Percentiles rank a stretch among this genome's conserved stretches.
Evolutionary conservation across 148 eudicot genomes (phyloP).

Genomic region (Polygonum maritimum): DNA sequence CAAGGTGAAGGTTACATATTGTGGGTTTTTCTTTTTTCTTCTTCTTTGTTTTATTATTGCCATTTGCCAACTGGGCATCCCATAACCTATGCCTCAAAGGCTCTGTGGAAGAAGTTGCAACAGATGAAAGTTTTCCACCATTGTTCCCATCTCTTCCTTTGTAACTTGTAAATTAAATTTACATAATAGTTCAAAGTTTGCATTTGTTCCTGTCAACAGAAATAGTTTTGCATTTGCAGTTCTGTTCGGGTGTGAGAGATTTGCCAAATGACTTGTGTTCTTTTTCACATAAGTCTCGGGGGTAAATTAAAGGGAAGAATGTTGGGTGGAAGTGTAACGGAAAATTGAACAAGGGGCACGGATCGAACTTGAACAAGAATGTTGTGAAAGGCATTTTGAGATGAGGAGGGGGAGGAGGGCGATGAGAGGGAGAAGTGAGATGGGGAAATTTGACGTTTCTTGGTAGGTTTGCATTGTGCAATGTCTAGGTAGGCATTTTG

Average conservation of each 20-base stretch:
- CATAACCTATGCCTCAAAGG: neutral
- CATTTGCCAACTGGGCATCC: neutral
- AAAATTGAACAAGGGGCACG: too few species aligned
- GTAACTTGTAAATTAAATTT: neutral
- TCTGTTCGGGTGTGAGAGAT: too few species aligned
- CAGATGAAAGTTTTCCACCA: neutral
- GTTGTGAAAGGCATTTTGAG: conserved; percentile 20
- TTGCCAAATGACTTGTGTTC: too few species aligned
- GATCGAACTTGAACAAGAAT: too few species aligned
- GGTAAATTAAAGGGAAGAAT: too few species aligned
- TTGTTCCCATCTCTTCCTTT: neutral
- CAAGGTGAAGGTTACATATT: neutral
- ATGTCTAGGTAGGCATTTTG: neutral
- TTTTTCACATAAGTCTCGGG: too few species aligned
- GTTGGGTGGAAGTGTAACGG: too few species aligned
- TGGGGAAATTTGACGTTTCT: neutral
- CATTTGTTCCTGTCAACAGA: neutral
- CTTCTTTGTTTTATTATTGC: neutral
- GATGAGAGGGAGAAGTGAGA: neutral
- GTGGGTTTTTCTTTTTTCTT: neutral
- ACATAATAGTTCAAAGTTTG: neutral
- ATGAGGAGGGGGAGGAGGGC: conserved; percentile 9
- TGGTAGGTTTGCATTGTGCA: neutral
- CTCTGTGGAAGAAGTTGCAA: neutral
- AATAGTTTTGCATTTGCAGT: too few species aligned